phyloP scores from a whole-genome alignment of 202 grass and related monocot species.

The Eragrostis tef region DNA sequence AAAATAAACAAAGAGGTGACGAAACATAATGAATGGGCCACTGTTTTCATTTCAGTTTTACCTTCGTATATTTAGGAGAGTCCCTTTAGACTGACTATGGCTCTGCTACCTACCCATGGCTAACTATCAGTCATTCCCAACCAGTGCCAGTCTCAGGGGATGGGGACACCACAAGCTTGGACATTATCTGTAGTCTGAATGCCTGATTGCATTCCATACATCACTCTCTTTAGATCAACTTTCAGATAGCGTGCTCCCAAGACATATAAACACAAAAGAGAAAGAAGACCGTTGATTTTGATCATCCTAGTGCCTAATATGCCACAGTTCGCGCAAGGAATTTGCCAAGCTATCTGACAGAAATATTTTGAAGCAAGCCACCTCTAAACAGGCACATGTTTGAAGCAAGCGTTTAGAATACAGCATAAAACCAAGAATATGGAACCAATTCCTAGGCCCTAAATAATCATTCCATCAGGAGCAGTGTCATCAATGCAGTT shows the following conservation, averaged over 20 bases:
- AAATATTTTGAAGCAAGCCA: not conserved
- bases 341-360: not conserved
- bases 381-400: not conserved
- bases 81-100: not conserved
- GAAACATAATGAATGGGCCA: not conserved
- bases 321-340: not conserved
- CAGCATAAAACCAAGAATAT: not conserved
- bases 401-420: not conserved
- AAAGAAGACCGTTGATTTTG: not conserved
- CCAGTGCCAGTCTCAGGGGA: not conserved
- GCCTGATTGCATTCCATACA: not conserved
- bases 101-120: not conserved
- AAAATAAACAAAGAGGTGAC: not conserved
- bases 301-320: not conserved
- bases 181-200: not conserved
- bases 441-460: not conserved
- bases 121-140: not conserved
- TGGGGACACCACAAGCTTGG: not conserved
- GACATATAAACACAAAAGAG: not conserved
- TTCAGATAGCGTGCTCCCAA: slow-evolving; percentile 1
- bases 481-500: not conserved
- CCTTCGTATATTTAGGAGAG: not conserved
- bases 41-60: not conserved
- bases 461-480: not conserved
- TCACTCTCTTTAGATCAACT: not conserved